phyloP scores from a whole-genome alignment of 225 moss, liverwort and hornwort genomes.

The Takakia lepidozioides region DNA sequence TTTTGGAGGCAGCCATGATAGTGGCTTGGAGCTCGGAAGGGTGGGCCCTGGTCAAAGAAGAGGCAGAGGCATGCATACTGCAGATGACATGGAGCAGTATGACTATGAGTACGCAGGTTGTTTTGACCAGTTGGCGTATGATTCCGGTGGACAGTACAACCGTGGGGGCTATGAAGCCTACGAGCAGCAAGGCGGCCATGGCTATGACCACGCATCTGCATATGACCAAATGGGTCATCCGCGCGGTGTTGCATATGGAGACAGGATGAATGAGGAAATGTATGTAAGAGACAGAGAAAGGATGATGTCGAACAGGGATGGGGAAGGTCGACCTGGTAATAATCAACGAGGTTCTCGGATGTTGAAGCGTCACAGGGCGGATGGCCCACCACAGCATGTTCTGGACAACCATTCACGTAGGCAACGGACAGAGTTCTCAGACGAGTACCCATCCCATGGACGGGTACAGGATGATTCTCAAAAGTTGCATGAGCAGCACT shows the following conservation, averaged over 20 bases:
- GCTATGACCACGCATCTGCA: slow-evolving; percentile 28
- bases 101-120: slow-evolving; percentile 25
- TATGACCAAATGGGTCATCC: slow-evolving; percentile 24
- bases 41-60: slow-evolving; percentile 22
- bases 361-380: slow-evolving; percentile 32
- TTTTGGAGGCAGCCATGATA: slow-evolving; percentile 30
- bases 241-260: slow-evolving; percentile 19
- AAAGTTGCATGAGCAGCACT: slow-evolving; percentile 45
- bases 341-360: slow-evolving; percentile 24
- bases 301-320: slow-evolving; percentile 24
- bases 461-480: slow-evolving; percentile 50
- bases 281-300: slow-evolving; percentile 29
- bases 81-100: slow-evolving; percentile 37
- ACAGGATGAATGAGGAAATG: slow-evolving; percentile 22
- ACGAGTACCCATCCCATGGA: slow-evolving; percentile 30
- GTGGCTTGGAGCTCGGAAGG: slow-evolving; percentile 36
- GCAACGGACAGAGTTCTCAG: slow-evolving; percentile 31
- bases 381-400: slow-evolving; percentile 28
- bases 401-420: slow-evolving; percentile 31
- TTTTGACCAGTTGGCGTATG: slow-evolving; percentile 31
- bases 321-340: slow-evolving; percentile 18
- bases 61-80: slow-evolving; percentile 29
- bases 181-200: slow-evolving; percentile 26
- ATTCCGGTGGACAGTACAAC: slow-evolving; percentile 25
- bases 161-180: slow-evolving; percentile 34